Evolutionary conservation across 2,329 filamentous ascomycete species (phyloP).

Genomic region (Pseudogymnoascus sp.): DNA sequence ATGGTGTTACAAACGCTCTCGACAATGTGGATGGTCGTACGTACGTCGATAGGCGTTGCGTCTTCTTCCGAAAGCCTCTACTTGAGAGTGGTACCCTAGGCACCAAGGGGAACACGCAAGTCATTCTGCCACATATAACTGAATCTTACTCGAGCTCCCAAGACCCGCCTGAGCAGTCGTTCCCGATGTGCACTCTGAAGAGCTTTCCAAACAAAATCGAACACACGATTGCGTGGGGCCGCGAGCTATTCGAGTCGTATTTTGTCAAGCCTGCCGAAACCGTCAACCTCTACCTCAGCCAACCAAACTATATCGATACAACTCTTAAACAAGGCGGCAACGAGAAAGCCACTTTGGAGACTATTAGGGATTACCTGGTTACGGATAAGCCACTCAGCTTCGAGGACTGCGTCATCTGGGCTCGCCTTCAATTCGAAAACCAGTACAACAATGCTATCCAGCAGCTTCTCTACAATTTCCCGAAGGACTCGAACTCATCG

Average conservation of each 20-base stretch:
- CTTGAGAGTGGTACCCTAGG: constrained; percentile 97
- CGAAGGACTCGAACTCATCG: constrained; percentile 84
- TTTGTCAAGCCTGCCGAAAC: constrained; percentile 92
- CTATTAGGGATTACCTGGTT: constrained; percentile 80
- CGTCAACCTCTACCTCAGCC: constrained; percentile 86
- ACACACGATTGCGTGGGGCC: constrained; percentile 96
- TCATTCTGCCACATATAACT: constrained; percentile 81
- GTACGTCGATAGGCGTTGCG: constrained; percentile 91
- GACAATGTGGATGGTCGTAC: constrained; percentile 97
- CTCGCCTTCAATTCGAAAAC: constrained; percentile 85
- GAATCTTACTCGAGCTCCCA: constrained; percentile 97
- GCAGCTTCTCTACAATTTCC: constrained; percentile 94
- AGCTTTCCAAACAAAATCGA: constrained; percentile 98
- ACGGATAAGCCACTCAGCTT: constrained; percentile 87
- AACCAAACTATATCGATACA: constrained; percentile 81
- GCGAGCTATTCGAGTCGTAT: constrained; percentile 88
- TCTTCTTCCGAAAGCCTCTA: constrained; percentile 96
- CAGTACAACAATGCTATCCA: constrained; percentile 96
- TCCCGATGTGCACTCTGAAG: constrained; percentile 95
- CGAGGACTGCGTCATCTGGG: constrained; percentile 96
- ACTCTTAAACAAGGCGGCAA: constrained; percentile 89
- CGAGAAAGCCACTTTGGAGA: constrained; percentile 89
- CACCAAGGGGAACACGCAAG: constrained; percentile 97
- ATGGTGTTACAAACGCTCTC: constrained; percentile 92
- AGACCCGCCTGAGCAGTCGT: constrained; percentile 95